A percentile compares a stretch with the other conserved stretches of the same genome.
These are phyloP conservation scores for Moricandia arvensis DNA, from an alignment of 345 rosid species.

Conservation along the genomic window DNA sequence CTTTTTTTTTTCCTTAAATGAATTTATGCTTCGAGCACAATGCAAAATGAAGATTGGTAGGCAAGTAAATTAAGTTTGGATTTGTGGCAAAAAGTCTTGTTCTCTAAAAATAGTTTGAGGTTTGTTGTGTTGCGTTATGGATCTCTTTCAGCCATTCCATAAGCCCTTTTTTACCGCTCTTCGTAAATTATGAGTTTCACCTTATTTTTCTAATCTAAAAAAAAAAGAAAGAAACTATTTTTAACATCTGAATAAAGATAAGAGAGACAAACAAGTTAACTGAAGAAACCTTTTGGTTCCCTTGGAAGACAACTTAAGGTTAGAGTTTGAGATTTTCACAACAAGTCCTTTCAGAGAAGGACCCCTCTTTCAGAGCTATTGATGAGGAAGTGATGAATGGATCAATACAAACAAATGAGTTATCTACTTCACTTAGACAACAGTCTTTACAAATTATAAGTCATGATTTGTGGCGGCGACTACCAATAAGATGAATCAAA, in stretches of 20 bases:
- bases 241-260: not conserved
- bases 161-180: not conserved
- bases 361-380: not conserved
- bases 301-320: not conserved
- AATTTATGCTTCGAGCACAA: not conserved
- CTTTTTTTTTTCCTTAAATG: not conserved
- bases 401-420: not conserved
- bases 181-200: not conserved
- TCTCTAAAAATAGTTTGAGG: constrained; percentile 26
- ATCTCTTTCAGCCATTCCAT: constrained; percentile 6
- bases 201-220: not conserved
- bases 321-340: not conserved
- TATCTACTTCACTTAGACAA: not conserved
- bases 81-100: constrained; percentile 14
- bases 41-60: constrained; percentile 12
- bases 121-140: constrained; percentile 7
- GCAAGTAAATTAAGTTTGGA: constrained; percentile 10
- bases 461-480: not conserved
- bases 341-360: not conserved
- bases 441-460: not conserved
- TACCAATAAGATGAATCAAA: not conserved
- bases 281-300: not conserved
- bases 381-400: not conserved
- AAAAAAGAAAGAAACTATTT: not conserved
- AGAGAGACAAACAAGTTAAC: not conserved